Conservation (phyloP, 2,329 filamentous ascomycete species). For the Neonectria hederae region DNA sequence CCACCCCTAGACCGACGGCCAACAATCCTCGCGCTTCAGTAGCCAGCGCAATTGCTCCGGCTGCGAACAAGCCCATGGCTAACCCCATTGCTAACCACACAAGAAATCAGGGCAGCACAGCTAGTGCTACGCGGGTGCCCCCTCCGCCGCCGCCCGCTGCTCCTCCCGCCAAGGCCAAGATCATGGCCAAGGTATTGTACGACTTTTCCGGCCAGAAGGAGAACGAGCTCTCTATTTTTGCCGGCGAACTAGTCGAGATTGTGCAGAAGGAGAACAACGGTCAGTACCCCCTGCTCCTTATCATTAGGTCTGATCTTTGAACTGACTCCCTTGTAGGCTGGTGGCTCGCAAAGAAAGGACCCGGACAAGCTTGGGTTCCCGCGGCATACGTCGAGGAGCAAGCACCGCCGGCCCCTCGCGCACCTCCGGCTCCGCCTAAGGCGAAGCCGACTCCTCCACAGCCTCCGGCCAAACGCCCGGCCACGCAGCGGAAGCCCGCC, state of each 20-base stretch:
- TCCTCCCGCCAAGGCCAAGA: constrained; percentile 69
- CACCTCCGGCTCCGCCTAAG: constrained; percentile 72
- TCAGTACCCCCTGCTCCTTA: constrained; percentile 56
- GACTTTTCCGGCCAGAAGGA: constrained; percentile 86
- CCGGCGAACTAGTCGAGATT: constrained; percentile 86
- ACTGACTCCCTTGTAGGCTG: constrained; percentile 72
- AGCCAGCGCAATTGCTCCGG: constrained; percentile 29
- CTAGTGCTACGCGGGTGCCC: constrained; percentile 63
- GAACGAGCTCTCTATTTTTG: constrained; percentile 83
- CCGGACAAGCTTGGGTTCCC: constrained; percentile 89
- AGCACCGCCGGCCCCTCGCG: constrained; percentile 68
- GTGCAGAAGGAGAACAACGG: constrained; percentile 96
- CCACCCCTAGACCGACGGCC: constrained; percentile 7
- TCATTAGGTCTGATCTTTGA: neutral
- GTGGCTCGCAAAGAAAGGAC: constrained; percentile 86
- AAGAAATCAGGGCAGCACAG: constrained; percentile 63
- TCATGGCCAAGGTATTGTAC: constrained; percentile 89
- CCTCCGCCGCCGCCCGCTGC: constrained; percentile 75
- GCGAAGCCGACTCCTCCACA: constrained; percentile 78
- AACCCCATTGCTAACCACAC: constrained; percentile 60
- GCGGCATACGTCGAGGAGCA: constrained; percentile 94
- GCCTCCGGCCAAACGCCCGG: constrained; percentile 83
- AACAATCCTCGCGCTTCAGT: constrained; percentile 23
- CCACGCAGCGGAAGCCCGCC: constrained; percentile 74
- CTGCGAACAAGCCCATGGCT: constrained; percentile 48